These are phyloP conservation scores for Anisodus acutangulus DNA, from an alignment of 257 asterid species.

Conservation along the genomic window DNA sequence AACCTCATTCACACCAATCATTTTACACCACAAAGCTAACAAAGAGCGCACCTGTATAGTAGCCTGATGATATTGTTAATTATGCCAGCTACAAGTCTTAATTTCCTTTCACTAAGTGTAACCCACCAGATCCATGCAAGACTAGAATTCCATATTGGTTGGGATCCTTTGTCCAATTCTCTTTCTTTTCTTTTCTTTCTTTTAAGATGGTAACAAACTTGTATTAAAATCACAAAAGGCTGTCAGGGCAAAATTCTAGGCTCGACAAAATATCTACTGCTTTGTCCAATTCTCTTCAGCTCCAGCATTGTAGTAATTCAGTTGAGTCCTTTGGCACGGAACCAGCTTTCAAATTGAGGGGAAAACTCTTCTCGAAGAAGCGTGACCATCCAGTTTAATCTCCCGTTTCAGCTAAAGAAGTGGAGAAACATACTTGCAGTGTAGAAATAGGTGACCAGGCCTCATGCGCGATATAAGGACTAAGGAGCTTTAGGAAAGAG, in stretches of 20 bases:
- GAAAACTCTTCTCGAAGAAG: too few species aligned
- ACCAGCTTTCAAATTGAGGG: too few species aligned
- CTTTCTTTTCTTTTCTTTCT: too few species aligned
- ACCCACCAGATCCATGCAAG: slow-evolving; percentile 1
- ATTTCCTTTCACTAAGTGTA: background rate
- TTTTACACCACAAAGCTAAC: slow-evolving; percentile 1
- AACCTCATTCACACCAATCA: background rate
- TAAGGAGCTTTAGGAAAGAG: background rate
- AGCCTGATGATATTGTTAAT: background rate
- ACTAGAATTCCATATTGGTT: background rate
- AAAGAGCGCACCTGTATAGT: background rate
- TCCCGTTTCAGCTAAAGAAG: background rate
- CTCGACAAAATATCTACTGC: background rate
- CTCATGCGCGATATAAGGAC: background rate
- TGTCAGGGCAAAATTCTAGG: too few species aligned
- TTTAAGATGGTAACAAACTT: too few species aligned
- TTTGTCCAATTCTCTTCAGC: background rate
- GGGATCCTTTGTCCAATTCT: background rate
- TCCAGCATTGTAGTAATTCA: background rate
- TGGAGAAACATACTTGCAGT: background rate
- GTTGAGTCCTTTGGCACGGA: background rate
- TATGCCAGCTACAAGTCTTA: background rate
- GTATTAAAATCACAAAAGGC: too few species aligned
- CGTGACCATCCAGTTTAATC: too few species aligned
- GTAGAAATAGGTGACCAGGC: slow-evolving; percentile 4